Evolutionary conservation across 2,329 filamentous ascomycete genomes (phyloP).

Genomic region (Ophiognomonia clavigignenti-juglandacearum): DNA sequence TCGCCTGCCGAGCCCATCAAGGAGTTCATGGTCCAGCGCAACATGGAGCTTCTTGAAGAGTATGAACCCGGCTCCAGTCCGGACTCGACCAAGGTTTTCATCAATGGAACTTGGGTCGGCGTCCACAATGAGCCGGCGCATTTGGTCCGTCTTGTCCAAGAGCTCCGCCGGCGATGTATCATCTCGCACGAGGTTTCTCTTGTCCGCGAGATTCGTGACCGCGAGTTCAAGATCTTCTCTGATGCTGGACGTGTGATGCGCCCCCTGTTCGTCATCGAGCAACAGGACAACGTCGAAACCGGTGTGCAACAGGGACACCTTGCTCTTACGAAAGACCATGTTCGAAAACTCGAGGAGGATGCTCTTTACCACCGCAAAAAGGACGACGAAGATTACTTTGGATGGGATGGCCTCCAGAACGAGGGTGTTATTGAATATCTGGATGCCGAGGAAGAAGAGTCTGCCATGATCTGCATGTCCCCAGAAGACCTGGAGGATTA

Average conservation of each 20-base stretch:
- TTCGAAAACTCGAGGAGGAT: constrained; percentile 71
- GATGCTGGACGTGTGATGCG: constrained; percentile 94
- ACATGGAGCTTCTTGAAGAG: constrained; percentile 95
- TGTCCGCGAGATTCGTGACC: constrained; percentile 91
- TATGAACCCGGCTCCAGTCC: constrained; percentile 83
- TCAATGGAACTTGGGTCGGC: constrained; percentile 98
- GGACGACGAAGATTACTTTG: constrained; percentile 61
- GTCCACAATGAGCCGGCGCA: constrained; percentile 85
- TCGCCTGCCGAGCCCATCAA: constrained; percentile 86
- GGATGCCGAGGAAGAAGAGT: constrained; percentile 97
- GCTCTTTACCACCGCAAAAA: constrained; percentile 52
- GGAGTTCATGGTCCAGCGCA: constrained; percentile 91
- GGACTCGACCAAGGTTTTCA: constrained; percentile 94
- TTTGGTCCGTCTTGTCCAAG: constrained; percentile 73
- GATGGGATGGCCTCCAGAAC: constrained; percentile 82
- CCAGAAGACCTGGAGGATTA: constrained; percentile 87
- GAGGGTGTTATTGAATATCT: constrained; percentile 91
- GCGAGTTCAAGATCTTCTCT: constrained; percentile 98
- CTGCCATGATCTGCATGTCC: constrained; percentile 98
- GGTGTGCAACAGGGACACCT: constrained; percentile 60
- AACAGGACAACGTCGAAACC: constrained; percentile 68
- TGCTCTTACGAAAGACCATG: constrained; percentile 77
- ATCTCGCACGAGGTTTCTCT: constrained; percentile 91
- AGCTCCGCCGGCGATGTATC: constrained; percentile 73
- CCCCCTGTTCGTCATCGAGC: constrained; percentile 89